A percentile compares a stretch with the other conserved stretches of the same genome.
These are phyloP conservation scores for Sapria himalayana DNA, from an alignment of 345 rosid species.

Conservation along the genomic window DNA sequence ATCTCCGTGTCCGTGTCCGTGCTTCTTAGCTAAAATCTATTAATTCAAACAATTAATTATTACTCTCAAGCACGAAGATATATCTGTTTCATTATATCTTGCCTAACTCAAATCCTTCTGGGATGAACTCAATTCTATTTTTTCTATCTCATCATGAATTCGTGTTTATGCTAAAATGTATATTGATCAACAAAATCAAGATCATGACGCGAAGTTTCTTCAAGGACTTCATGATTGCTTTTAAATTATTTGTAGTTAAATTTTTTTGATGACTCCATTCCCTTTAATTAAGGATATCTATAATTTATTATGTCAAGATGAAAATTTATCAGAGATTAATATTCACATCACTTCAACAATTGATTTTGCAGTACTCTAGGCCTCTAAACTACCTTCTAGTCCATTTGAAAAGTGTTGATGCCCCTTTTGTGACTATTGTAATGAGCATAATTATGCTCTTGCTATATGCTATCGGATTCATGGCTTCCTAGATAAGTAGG, in stretches of 20 bases:
- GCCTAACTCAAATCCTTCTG: constrained; percentile 1
- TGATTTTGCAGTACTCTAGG: neutral
- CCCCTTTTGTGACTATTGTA: neutral
- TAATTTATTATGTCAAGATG: neutral
- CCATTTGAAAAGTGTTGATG: neutral
- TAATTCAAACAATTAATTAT: constrained; percentile 1
- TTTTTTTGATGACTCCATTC: neutral
- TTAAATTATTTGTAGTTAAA: neutral
- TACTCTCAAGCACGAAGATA: neutral
- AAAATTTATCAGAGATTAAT: neutral
- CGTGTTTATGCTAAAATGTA: neutral
- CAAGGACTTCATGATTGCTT: neutral
- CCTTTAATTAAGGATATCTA: neutral
- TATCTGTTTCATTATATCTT: neutral
- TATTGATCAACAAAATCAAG: constrained; percentile 1
- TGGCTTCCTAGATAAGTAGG: neutral
- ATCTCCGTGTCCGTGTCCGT: no score
- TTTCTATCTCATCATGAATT: neutral
- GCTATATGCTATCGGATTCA: neutral
- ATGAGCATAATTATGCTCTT: neutral
- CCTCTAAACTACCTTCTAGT: neutral
- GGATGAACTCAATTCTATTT: neutral
- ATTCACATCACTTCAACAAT: neutral
- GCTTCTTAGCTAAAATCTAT: no score
- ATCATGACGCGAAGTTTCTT: neutral